Evolutionary conservation across 78 protist species (phyloP).

Genomic region (Mantamonas sphyraenae): DNA sequence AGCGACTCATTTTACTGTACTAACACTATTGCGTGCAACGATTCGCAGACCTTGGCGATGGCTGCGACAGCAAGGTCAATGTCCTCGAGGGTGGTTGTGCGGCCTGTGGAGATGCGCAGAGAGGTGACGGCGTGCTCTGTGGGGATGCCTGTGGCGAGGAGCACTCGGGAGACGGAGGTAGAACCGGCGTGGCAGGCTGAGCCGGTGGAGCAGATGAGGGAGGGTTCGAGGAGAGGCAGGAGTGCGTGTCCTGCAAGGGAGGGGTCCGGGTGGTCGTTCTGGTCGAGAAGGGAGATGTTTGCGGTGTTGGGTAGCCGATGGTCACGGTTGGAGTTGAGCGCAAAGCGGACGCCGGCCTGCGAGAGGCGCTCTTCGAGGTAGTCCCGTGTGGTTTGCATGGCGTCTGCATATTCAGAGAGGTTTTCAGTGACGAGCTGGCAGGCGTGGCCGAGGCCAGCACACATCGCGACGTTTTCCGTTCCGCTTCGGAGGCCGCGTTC

Average conservation of each 20-base stretch:
- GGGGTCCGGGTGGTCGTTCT: neutral
- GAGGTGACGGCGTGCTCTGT: neutral
- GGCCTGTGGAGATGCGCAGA: slow-evolving; percentile 16
- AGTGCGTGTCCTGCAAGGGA: slow-evolving; percentile 17
- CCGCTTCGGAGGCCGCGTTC: slow-evolving; percentile 35
- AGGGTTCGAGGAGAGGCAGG: neutral
- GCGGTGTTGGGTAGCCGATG: too few species aligned
- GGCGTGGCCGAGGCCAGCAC: slow-evolving; percentile 46
- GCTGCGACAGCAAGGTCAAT: slow-evolving; percentile 5
- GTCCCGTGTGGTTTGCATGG: too few species aligned
- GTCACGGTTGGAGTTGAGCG: neutral
- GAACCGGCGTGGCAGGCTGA: slow-evolving; percentile 32
- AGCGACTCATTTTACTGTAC: too few species aligned
- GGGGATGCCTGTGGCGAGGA: slow-evolving; percentile 4
- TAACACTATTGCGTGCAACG: too few species aligned
- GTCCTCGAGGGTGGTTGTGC: slow-evolving; percentile 12
- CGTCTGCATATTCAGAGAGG: too few species aligned
- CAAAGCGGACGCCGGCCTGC: slow-evolving; percentile 4
- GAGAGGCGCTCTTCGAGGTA: neutral
- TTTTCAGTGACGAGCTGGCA: neutral
- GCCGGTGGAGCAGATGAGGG: neutral
- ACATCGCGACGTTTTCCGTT: slow-evolving; percentile 36
- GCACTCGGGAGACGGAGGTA: slow-evolving; percentile 4
- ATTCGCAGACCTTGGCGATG: neutral
- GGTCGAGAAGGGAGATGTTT: slow-evolving; percentile 1